phyloP scores from a whole-genome alignment of 106 monocot genomes.

The Phalaenopsis equestris region DNA sequence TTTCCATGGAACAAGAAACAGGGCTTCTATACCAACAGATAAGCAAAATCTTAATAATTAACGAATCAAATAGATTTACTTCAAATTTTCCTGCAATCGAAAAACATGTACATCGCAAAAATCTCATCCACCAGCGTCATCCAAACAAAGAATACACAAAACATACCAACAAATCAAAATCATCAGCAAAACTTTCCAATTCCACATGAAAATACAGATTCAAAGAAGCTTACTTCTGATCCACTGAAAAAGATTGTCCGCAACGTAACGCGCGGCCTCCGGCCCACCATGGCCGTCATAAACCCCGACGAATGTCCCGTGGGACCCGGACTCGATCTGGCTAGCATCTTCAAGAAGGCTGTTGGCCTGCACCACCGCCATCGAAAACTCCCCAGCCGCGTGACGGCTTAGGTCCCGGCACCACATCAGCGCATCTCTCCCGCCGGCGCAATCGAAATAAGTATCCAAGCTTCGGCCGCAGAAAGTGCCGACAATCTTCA shows the following conservation, averaged over 20 bases:
- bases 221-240: not conserved
- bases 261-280: conserved; percentile 10
- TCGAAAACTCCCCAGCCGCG: conserved; percentile 61
- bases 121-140: no score
- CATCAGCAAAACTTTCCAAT: not conserved
- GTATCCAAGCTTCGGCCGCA: conserved; percentile 7
- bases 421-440: conserved; percentile 49
- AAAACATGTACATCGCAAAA: no score
- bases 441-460: conserved; percentile 9
- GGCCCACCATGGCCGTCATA: conserved; percentile 20
- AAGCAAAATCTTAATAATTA: no score
- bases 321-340: conserved; percentile 60
- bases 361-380: conserved; percentile 79
- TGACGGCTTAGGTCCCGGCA: conserved; percentile 48
- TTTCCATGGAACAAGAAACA: no score
- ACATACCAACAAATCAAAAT: not conserved
- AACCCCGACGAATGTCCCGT: conserved; percentile 13
- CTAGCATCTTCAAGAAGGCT: conserved; percentile 52
- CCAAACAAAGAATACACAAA: not conserved
- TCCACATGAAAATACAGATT: not conserved
- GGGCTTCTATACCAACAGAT: no score
- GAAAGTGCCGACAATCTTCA: conserved; percentile 1
- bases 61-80: no score
- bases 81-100: no score
- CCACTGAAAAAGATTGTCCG: conserved; percentile 6